Base-by-base conservation (phyloP, 2,329 filamentous ascomycete species). In the Helminthosporium solani region DNA sequence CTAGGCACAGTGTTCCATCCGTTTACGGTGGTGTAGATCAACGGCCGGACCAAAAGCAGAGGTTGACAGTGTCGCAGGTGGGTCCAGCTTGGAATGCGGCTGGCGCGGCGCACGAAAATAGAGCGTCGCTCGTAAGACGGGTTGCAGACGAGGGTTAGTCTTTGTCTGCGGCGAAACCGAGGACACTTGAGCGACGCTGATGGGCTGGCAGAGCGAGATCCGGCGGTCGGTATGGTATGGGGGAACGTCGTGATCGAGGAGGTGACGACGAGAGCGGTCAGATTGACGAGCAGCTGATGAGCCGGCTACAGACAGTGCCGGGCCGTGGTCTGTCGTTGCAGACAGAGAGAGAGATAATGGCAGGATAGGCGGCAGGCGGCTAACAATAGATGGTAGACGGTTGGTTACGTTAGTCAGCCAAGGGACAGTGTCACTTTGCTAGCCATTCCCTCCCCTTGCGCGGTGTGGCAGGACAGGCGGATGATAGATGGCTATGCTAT, bases 391-490 rank as follows among this genome's bases (percentile, higher is more conserved):
- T n/a, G n/a, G n/a, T n/a, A n/a, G n/a, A n/a, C n/a, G n/a, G n/a
- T n/a, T 27, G 7, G 25, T 37, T 31, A 35, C 6, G 15, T 44
- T 44, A 51, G 44, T 56, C 48, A 53, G 52, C 53, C 51, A 34
- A 38, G 50, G 42, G 42, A 28, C 46, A 48, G 48, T 50, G 46
- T 40, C 40, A 46, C 50, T 42, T 7, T 40, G 44, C 25, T 31
- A 50, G 56, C 59, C 63, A 64, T 61, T 54, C 60, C 56, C 63
- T 58, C 38, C 40, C 40, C 18, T 39, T 31, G 39, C 37, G 36
- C 42, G 12, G 33, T 15, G 33, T 18, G 6, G 28, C 14, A 35
- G 5, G 15, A 15, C 15, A 7, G 19, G 33, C 14, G 33, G n/a
- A n/a, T n/a, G n/a, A n/a, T n/a, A n/a, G n/a, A n/a, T n/a, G n/a